Evolutionary conservation across 1,284 basidiomycete species (phyloP), one percentile per base, ranked within the genome.

Genomic region (Pseudozyma tsukubaensis): DNA sequence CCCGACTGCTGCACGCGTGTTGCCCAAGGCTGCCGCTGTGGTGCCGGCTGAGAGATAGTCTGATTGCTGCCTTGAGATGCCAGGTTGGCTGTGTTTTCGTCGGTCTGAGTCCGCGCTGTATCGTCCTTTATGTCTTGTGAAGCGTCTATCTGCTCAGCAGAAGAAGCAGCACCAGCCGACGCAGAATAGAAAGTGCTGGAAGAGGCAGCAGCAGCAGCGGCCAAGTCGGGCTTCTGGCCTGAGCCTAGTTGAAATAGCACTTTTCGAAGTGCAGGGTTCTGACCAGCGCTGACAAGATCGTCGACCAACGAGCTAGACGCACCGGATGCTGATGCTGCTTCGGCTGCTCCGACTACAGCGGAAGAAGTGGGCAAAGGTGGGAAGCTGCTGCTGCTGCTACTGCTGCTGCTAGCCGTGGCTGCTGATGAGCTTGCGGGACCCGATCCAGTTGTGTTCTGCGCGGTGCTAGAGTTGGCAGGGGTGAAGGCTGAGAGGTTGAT

Each of bases 171-270:
- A 6, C 11, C 21, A 12, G 24, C 10, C 24, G 16, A 34, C 13
- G 13, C 24, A 29, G n/a, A 36, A 16, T 32, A 43, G 11, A 32
- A 14, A 14, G 19, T n/a, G 13, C 19, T 29, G 8, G 63, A 18
- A 39, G 59, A 40, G 9, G 63, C 50, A 8, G 63, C 48, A 37
- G 65, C 60, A 39, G 65, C 65, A 21, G 65, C 59, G 40, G 58
- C 57, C 14, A 70, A 37, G 14, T 64, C 61, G 16, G 65, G 43
- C 7, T 58, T 53, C 64, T 68, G 71, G 36, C 50, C 61, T 14
- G 71, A 69, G 21, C 71, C 71, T 18, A 73, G 71, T 51, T 68
- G 65, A 32, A 73, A 73, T 37, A 73, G 71, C n/a, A 73, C 71
- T 42, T 73, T 63, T 39, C 71, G 65, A 32, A 73, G 65, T 0